Conservation (phyloP, 306 rosid species). For the cucumber (Cucumis sativus) region DNA sequence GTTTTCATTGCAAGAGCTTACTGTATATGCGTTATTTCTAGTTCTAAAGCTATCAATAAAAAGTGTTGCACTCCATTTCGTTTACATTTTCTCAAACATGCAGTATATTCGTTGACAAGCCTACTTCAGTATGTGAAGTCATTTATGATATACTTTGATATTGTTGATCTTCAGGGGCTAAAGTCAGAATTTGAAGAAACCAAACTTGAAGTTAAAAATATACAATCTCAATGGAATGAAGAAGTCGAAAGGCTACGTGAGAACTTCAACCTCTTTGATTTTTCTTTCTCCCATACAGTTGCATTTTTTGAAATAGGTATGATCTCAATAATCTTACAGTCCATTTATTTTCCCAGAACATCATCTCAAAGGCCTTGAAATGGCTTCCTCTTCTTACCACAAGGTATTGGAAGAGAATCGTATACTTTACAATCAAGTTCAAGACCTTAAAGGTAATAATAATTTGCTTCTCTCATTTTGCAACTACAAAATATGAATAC, state of each 20-base stretch:
- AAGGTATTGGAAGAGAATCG: conserved; percentile 82
- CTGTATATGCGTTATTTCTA: neutral
- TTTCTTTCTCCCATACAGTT: neutral
- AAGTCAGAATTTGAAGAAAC: conserved; percentile 47
- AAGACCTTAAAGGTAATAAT: conserved; percentile 75
- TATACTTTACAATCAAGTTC: conserved; percentile 78
- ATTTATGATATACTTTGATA: neutral
- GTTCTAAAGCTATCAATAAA: neutral
- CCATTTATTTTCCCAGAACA: conserved; percentile 28
- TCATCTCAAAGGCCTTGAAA: conserved; percentile 67
- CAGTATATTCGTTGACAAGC: neutral
- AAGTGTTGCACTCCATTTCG: neutral
- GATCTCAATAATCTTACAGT: neutral
- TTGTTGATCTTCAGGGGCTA: conserved; percentile 32
- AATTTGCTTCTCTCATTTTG: neutral
- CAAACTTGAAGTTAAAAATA: conserved; percentile 39
- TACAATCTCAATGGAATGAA: conserved; percentile 53
- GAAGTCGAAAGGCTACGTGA: conserved; percentile 68
- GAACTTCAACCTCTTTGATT: neutral
- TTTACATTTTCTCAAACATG: no score
- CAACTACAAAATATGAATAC: neutral
- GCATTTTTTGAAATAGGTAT: neutral
- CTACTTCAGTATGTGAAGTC: neutral
- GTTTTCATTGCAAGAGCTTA: conserved; percentile 10
- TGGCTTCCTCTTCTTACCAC: conserved; percentile 69